Percentiles rank a stretch among this genome's conserved stretches.
Evolutionary conservation across 345 rosid species (phyloP).

Genomic region (Reutealis trisperma): DNA sequence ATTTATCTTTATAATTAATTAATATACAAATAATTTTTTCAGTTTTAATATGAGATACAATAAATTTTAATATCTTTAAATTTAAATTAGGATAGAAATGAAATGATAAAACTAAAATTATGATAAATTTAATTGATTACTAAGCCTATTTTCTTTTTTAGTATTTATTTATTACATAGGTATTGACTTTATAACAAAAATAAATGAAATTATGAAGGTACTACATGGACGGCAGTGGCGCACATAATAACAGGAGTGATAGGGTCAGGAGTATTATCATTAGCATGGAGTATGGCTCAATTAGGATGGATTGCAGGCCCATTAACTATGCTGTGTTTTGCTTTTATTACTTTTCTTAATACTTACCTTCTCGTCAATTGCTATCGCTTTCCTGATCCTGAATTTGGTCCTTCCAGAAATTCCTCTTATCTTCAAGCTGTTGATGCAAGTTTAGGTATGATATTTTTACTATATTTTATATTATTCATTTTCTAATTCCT

Average conservation of each 20-base stretch:
- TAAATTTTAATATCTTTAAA: no score
- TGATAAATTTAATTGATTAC: no score
- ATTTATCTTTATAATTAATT: no score
- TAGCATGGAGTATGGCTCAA: slow-evolving; percentile 37
- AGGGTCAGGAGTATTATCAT: slow-evolving; percentile 52
- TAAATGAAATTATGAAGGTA: slow-evolving; percentile 26
- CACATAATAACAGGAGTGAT: slow-evolving; percentile 58
- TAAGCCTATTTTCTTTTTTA: neutral
- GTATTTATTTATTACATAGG: no score
- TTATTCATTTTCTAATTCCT: neutral
- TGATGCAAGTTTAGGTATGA: slow-evolving; percentile 30
- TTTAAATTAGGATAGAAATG: no score
- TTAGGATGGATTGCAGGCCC: slow-evolving; percentile 39
- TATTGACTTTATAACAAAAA: no score
- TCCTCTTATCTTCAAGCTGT: slow-evolving; percentile 44
- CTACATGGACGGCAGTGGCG: slow-evolving; percentile 49
- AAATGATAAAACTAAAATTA: no score
- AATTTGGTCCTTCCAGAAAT: slow-evolving; percentile 24
- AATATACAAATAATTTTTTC: no score
- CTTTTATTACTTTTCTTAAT: slow-evolving; percentile 21
- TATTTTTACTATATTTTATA: neutral
- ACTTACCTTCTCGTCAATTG: slow-evolving; percentile 21
- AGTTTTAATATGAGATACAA: no score
- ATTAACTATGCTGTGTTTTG: slow-evolving; percentile 16
- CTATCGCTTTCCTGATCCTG: slow-evolving; percentile 27